A percentile compares a stretch with the other conserved stretches of the same genome.
These are phyloP conservation scores for Cyberlindnera mycetangii DNA, from an alignment of 805 yeast species.

Conservation along the genomic window DNA sequence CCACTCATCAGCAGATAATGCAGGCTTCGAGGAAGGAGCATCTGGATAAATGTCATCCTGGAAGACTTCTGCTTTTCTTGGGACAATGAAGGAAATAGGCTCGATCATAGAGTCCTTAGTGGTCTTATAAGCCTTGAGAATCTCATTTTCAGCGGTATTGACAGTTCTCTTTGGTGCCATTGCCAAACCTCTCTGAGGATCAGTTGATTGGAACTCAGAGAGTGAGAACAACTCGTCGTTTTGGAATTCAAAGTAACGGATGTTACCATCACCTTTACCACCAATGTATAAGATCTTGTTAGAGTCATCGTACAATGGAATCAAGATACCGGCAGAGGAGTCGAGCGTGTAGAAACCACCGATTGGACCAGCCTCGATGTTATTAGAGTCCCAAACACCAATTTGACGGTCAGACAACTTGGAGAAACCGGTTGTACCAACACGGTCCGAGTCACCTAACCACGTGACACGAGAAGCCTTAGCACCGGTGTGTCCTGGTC, in stretches of 20 bases:
- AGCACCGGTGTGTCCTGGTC: conserved; percentile 90
- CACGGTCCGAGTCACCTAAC: conserved; percentile 83
- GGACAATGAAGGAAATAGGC: conserved; percentile 90
- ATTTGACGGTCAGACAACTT: conserved; percentile 90
- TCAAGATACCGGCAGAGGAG: conserved; percentile 87
- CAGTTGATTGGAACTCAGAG: conserved; percentile 85
- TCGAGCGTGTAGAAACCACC: conserved; percentile 88
- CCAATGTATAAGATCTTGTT: conserved; percentile 82
- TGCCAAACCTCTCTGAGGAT: conserved; percentile 96
- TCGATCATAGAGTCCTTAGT: conserved; percentile 81
- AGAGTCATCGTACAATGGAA: conserved; percentile 85
- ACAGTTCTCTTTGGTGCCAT: conserved; percentile 82
- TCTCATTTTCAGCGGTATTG: conserved; percentile 78
- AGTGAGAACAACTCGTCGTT: conserved; percentile 79
- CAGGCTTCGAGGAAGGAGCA: conserved; percentile 78
- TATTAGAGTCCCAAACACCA: conserved; percentile 86
- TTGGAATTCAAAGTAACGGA: conserved; percentile 87
- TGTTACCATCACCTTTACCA: conserved; percentile 98
- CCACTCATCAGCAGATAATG: conserved; percentile 78
- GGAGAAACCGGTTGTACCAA: conserved; percentile 93
- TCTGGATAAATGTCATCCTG: conserved; percentile 93
- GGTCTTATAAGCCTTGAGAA: conserved; percentile 80
- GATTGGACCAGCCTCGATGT: conserved; percentile 76
- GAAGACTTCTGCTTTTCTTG: conserved; percentile 90
- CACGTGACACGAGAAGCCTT: conserved; percentile 85